A percentile compares a stretch with the other conserved stretches of the same genome.
These are phyloP conservation scores for Paspalum notatum DNA, from an alignment of 176 grass and related monocot genomes.

Conservation along the genomic window DNA sequence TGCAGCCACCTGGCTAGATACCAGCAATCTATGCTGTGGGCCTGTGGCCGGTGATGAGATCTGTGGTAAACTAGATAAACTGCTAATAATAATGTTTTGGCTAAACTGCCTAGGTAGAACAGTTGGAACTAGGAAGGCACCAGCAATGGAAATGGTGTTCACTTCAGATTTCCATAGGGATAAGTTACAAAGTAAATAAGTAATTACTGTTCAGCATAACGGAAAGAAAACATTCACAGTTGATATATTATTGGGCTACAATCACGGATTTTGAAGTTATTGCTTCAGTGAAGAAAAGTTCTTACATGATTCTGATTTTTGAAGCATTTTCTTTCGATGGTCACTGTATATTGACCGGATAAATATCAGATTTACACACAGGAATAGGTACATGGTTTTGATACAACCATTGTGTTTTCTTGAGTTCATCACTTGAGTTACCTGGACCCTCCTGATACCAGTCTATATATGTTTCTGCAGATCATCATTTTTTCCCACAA, in stretches of 20 bases:
- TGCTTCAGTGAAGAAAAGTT: background rate
- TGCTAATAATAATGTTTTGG: background rate
- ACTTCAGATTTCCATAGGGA: background rate
- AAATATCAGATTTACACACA: background rate
- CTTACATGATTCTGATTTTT: background rate
- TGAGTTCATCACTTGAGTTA: background rate
- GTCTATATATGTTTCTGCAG: background rate
- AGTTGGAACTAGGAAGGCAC: too few species aligned
- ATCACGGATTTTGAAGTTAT: background rate
- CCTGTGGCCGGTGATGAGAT: slow-evolving; percentile 36
- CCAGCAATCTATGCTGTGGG: background rate
- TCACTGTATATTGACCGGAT: background rate
- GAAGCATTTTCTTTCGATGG: background rate
- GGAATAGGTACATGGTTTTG: background rate
- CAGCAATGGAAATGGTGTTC: background rate
- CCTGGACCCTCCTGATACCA: background rate
- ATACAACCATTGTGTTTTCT: background rate
- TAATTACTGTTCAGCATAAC: background rate
- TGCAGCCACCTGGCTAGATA: slow-evolving; percentile 1
- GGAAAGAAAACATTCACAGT: background rate
- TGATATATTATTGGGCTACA: background rate
- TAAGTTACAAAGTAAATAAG: too few species aligned
- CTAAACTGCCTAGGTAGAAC: background rate
- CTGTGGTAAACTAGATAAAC: background rate
- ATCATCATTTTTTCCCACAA: too few species aligned